Evolutionary conservation across 257 asterid genomes (phyloP).

Genomic region (Solanum etuberosum): DNA sequence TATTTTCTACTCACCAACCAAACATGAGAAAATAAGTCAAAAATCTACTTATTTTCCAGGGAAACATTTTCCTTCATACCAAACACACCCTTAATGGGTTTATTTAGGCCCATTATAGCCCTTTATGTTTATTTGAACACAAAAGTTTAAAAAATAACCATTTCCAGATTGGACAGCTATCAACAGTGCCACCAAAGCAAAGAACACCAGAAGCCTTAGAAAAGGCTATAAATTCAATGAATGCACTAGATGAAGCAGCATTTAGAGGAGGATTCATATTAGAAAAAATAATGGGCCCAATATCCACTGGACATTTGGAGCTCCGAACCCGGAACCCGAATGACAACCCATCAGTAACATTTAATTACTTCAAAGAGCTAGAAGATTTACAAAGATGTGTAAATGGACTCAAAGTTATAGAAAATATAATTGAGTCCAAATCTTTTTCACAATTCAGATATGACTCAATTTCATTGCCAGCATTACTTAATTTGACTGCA

Average conservation of each 20-base stretch:
- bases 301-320: constrained; percentile 51
- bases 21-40: too few relatives aligned
- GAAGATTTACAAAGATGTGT: constrained; percentile 58
- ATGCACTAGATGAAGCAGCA: constrained; percentile 25
- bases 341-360: constrained; percentile 63
- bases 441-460: constrained; percentile 42
- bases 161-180: constrained; percentile 71
- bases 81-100: too few relatives aligned
- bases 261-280: constrained; percentile 75
- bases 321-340: constrained; percentile 39
- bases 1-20: too few relatives aligned
- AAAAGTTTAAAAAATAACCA: not conserved
- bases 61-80: too few relatives aligned
- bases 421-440: constrained; percentile 46
- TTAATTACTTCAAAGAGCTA: constrained; percentile 67
- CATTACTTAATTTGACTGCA: constrained; percentile 68
- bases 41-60: too few relatives aligned
- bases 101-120: not conserved
- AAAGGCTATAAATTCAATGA: constrained; percentile 41
- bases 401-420: constrained; percentile 49
- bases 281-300: constrained; percentile 66
- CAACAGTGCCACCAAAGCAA: constrained; percentile 75
- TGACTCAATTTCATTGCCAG: constrained; percentile 24
- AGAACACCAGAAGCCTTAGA: constrained; percentile 64
- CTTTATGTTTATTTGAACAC: not conserved